Base-by-base conservation (phyloP, 2,329 filamentous ascomycete species). In the Paecilomyces variotii region DNA sequence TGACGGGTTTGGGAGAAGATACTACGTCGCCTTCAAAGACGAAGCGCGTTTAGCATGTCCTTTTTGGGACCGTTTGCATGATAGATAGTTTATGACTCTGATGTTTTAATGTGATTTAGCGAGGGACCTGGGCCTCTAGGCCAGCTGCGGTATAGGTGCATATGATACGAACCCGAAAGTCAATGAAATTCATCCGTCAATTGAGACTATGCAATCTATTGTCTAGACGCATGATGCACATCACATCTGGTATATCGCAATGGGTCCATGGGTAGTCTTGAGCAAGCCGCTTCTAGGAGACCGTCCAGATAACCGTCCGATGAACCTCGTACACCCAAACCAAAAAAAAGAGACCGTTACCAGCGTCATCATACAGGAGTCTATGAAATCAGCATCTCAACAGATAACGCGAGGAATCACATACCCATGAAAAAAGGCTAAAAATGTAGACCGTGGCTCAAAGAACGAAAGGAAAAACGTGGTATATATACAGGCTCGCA, bases 1-100 rank as follows among this genome's bases (percentile, higher is more conserved):
- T 74, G 64, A 70, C 69, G 57, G 78, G 77, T 49, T 70, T 73
- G 58, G 67, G 66, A 54, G 75, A 78, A 61, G 53, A 54, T 54
- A 34, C 25, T 35, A 4, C 24, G 32, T 14, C 53, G 53, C 26
- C 24, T 28, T 54, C 53, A 9, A 45, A 45, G 39, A 24, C 12
- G 4, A 45, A 45, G 39, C 14, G n/a, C 5, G 39, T n/a, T 24
- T 24, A 45, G 39, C 39, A 24, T 45, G 5, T 24, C 4, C 19
- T 2, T 7, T 45, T 24, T 14, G n/a, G n/a, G 4, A 19, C 19
- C 5, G 6, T 14, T 39, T 39, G 12, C n/a, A 45, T 19, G 39
- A 45, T 45, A 19, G 19, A 19, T 4, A 9, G 19, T 45, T 45
- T n/a, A 45, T 45, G 39, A 45, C 4, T 19, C 14, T 19, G 14